Evolutionary conservation across 2,329 filamentous ascomycete genomes (phyloP).

Genomic region (Colletotrichum echinochloae): DNA sequence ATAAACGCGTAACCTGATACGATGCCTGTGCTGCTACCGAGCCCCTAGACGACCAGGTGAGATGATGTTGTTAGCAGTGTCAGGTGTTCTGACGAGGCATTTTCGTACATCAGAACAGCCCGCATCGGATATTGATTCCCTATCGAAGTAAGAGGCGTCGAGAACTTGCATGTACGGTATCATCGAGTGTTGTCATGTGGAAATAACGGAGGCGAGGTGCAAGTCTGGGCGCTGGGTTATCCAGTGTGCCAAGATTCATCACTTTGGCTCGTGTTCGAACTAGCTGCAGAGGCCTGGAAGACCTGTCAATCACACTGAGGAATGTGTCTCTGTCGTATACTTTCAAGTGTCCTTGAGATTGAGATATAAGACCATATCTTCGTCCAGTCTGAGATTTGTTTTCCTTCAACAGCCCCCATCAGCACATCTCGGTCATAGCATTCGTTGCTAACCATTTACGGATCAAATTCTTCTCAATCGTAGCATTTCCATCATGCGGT

Average conservation of each 20-base stretch:
- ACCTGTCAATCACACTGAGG: neutral
- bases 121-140: conserved; percentile 41
- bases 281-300: neutral
- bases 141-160: neutral
- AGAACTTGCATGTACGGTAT: neutral
- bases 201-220: too few relatives aligned
- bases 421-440: neutral
- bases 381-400: neutral
- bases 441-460: neutral
- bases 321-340: neutral
- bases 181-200: neutral
- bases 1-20: neutral
- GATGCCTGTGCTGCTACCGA: neutral
- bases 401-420: neutral
- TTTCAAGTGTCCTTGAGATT: neutral
- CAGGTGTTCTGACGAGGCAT: neutral
- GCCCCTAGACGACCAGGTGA: neutral
- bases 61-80: neutral
- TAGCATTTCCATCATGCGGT: conserved; percentile 2
- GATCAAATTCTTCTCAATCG: neutral
- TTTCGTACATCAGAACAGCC: neutral
- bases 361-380: neutral
- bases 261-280: neutral
- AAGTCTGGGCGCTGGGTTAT: neutral
- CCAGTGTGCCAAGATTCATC: neutral